Evolutionary conservation across 2,329 filamentous ascomycete species (phyloP), one percentile per base, ranked within the genome.

Genomic region (Tympanopsis confertula): DNA sequence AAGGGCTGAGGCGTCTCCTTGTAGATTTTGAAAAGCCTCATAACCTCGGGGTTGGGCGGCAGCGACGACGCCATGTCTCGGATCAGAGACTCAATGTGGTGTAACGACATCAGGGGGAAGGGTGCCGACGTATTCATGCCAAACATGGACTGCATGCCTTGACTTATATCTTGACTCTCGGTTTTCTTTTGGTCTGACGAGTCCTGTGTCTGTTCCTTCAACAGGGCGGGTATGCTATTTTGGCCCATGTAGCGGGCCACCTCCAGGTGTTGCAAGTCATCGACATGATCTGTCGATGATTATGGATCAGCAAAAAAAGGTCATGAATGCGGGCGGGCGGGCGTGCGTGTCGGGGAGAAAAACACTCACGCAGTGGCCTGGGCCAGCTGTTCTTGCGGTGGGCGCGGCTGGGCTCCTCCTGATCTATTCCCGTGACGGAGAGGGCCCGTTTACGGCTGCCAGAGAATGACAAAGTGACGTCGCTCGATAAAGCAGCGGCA

Each of bases 1-100:
- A 81, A 81, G 2, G 74, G 74, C 36, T 81, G 76, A 2, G 76
- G 71, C 18, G 78, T 75, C 49, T 80, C 74, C 51, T 79, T 79
- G 57, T 80, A 81, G 2, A 74, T 73, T 33, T 72, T 68, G 49
- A 81, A 80, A 5, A 78, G 59, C 47, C 75, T 79, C 41, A 37
- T 5, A 12, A 81, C 74, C 51, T 81, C 76, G 24, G 75, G 59
- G 45, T 80, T 75, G 0, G 75, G 77, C 2, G 76, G 76, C 15
- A 81, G 59, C 49, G 79, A 74, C 5, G 66, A 60, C 2, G 69
- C 69, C 35, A 80, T 79, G 42, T 81, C 76, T 19, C 66, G 59
- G 0, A 74, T 74, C 42, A 80, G 56, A 38, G 62, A 65, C 44
- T 78, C 71, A 28, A 81, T 65, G 42, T 80, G 74, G 20, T 68